These are phyloP conservation scores for Bacidia rubella DNA, from an alignment of 495 filamentous ascomycete species.

Conservation along the genomic window DNA sequence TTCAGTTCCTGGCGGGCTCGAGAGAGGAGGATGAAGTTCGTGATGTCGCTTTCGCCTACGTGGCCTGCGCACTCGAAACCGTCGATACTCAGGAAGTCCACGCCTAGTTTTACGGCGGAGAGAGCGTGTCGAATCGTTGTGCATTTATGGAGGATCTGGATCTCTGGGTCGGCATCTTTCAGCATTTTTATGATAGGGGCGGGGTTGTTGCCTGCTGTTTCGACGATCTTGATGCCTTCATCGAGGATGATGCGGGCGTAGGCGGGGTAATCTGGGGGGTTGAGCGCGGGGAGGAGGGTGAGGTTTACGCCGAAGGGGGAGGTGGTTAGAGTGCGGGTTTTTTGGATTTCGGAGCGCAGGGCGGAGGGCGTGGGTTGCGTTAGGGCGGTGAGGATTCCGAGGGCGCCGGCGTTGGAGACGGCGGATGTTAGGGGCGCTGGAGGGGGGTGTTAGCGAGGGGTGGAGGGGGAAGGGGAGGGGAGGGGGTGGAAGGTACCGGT, in stretches of 20 bases:
- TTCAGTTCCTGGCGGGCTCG: constrained; percentile 68
- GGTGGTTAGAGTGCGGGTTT: constrained; percentile 70
- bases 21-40: constrained; percentile 88
- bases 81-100: constrained; percentile 92
- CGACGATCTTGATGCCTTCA: constrained; percentile 85
- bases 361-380: constrained; percentile 90
- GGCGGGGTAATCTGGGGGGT: constrained; percentile 80
- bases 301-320: constrained; percentile 93
- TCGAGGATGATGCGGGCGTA: constrained; percentile 91
- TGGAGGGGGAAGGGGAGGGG: neutral
- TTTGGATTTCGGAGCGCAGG: constrained; percentile 83
- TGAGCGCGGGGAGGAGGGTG: constrained; percentile 79
- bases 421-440: constrained; percentile 88
- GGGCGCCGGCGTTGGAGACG: constrained; percentile 87
- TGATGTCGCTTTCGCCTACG: constrained; percentile 92
- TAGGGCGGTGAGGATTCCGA: constrained; percentile 85
- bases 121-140: constrained; percentile 91
- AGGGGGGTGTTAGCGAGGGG: constrained; percentile 40
- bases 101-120: constrained; percentile 83
- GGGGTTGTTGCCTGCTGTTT: constrained; percentile 91
- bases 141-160: constrained; percentile 88
- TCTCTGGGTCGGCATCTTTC: constrained; percentile 50
- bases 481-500: no score
- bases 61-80: constrained; percentile 97
- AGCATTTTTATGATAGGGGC: constrained; percentile 82